Base-by-base conservation (phyloP, 23 red algal genomes). In the Gracilaria domingensis region DNA sequence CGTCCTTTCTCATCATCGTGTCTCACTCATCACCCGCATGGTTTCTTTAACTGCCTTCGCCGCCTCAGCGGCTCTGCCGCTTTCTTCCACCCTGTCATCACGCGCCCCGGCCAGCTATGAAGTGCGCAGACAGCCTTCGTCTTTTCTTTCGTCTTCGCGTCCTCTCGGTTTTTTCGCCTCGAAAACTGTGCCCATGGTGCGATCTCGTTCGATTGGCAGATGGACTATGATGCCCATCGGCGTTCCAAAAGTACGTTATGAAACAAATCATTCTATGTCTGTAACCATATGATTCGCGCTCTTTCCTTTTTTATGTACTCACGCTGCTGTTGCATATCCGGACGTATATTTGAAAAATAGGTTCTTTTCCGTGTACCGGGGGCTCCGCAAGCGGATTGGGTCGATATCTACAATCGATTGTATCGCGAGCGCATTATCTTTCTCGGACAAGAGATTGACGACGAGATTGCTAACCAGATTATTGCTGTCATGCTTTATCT, bases 351-450 rank as follows among this genome's bases (percentile, higher is more conserved):
- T 55, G 9, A 61, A 56, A 58, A 50, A 50, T 60, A 87, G 84
- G 84, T 98, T 39, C 94, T 95, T n/a, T 99, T 93, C 75, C 97
- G 97, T 74, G 97, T 99, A n/a, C 97, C 97, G 12, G 97, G 97
- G 39, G 93, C 84, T 0, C 91, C 85, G 29, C 94, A 96, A 61
- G 97, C 97, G 4, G 97, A 99, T 76, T 99, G 97, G 97, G 97
- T 99, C 20, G 97, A 99, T 84, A 99, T 99, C 38, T 99, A 99
- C 85, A 99, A 99, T 89, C 80, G 97, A 24, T 77, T 99, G 65
- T 99, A 99, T 83, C 90, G 97, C 5, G 97, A 99, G 78, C 89
- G 97, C 12, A 99, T 99, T 38, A 99, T 99, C 59, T 99, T 99
- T 45, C 79, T 99, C 24, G 97, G 97, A 25, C 94, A 95, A 66